Evolutionary conservation across 768 basidiomycete genomes (phyloP).

Genomic region (Dacryopinax primogenitus): DNA sequence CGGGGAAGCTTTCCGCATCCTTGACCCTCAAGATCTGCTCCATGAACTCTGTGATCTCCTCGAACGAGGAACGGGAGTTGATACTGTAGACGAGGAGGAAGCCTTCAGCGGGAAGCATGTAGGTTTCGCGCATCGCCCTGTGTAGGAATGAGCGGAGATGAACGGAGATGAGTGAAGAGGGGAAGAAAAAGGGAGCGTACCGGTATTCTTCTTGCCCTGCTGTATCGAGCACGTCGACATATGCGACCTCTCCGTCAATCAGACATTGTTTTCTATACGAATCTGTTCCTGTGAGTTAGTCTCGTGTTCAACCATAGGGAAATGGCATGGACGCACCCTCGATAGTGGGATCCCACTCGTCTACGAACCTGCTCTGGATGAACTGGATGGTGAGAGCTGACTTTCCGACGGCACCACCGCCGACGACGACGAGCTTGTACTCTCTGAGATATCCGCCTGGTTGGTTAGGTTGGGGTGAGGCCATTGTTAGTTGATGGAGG

Average conservation of each 20-base stretch:
- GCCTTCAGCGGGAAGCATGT: slow-evolving; percentile 97
- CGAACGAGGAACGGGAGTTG: slow-evolving; percentile 94
- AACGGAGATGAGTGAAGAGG: slow-evolving; percentile 8
- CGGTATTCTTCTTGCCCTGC: slow-evolving; percentile 98
- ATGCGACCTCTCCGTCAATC: slow-evolving; percentile 96
- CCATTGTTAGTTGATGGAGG: not conserved
- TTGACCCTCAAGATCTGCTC: slow-evolving; percentile 95
- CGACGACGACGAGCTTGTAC: slow-evolving; percentile 97
- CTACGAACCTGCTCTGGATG: slow-evolving; percentile 89
- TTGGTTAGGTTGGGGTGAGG: slow-evolving; percentile 22
- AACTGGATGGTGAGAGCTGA: slow-evolving; percentile 95
- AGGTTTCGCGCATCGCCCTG: slow-evolving; percentile 97
- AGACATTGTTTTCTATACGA: slow-evolving; percentile 96
- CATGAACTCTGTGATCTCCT: slow-evolving; percentile 92
- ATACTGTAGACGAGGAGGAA: slow-evolving; percentile 97
- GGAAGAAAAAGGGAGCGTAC: slow-evolving; percentile 35
- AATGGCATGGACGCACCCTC: slow-evolving; percentile 43
- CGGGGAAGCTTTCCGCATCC: slow-evolving; percentile 89
- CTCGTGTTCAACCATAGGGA: not conserved
- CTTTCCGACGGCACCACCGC: slow-evolving; percentile 89
- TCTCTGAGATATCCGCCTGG: slow-evolving; percentile 50
- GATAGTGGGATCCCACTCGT: slow-evolving; percentile 91
- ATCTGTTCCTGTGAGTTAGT: slow-evolving; percentile 38
- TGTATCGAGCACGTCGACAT: slow-evolving; percentile 92
- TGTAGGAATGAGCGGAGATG: not conserved